These are phyloP conservation scores for Trametes hirsuta DNA, from an alignment of 1,284 basidiomycete genomes.

Conservation along the genomic window DNA sequence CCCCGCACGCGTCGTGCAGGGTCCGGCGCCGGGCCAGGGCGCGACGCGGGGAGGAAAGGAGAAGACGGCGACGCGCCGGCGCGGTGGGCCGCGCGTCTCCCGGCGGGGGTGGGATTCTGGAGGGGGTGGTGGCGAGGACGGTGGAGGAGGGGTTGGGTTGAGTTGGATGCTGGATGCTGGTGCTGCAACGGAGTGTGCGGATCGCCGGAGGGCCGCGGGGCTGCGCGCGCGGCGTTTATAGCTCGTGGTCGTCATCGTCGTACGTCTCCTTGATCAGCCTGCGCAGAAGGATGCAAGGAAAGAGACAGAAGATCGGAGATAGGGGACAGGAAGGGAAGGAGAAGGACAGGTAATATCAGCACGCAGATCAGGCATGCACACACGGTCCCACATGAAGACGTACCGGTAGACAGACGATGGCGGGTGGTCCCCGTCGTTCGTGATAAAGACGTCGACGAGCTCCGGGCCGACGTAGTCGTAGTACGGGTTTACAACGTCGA, in stretches of 20 bases:
- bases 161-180: background rate
- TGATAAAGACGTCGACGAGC: slow-evolving; percentile 92
- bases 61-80: too few relatives aligned
- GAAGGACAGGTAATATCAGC: slow-evolving; percentile 11
- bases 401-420: slow-evolving; percentile 89
- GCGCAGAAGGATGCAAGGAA: background rate
- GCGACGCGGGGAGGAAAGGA: too few relatives aligned
- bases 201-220: slow-evolving; percentile 9
- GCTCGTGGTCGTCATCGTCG: slow-evolving; percentile 86
- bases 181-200: background rate
- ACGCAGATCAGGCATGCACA: slow-evolving; percentile 3
- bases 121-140: background rate
- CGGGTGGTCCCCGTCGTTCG: slow-evolving; percentile 94
- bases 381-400: slow-evolving; percentile 21
- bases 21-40: too few relatives aligned
- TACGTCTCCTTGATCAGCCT: slow-evolving; percentile 90
- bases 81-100: too few relatives aligned
- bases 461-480: slow-evolving; percentile 96
- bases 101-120: too few relatives aligned
- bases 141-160: background rate
- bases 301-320: background rate
- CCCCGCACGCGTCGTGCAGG: background rate
- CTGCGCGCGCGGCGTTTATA: slow-evolving; percentile 40
- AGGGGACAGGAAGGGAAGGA: too few relatives aligned
- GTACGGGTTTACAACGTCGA: slow-evolving; percentile 90